Percentiles rank a stretch among this genome's conserved stretches.
These are phyloP conservation scores for Monosporozyma aquatica DNA, from an alignment of 805 yeast genomes.

Conservation along the genomic window DNA sequence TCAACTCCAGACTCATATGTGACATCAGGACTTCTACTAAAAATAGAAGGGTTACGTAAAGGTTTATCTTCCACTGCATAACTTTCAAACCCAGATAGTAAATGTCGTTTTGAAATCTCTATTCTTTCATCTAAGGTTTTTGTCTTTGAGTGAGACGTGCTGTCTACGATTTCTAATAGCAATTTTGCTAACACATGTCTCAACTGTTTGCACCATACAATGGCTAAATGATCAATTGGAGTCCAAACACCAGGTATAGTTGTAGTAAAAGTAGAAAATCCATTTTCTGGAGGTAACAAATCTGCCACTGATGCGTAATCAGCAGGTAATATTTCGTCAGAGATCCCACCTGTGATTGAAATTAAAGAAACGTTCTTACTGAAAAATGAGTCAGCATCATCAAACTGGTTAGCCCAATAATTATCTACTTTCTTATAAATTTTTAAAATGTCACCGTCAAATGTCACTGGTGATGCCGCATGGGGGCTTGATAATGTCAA, in stretches of 20 bases:
- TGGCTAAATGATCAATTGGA: conserved; percentile 86
- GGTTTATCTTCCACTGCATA: conserved; percentile 14
- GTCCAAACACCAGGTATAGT: conserved; percentile 92
- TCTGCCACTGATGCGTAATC: conserved; percentile 75
- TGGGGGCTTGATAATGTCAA: conserved; percentile 88
- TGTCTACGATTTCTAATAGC: conserved; percentile 53
- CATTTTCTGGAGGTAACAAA: conserved; percentile 62
- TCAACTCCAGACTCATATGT: conserved; percentile 3
- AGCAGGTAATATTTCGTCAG: conserved; percentile 76
- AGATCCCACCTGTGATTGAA: conserved; percentile 83
- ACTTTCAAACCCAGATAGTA: conserved; percentile 51
- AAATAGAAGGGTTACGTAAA: background rate
- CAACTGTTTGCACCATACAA: conserved; percentile 92
- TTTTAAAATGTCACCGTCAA: conserved; percentile 77
- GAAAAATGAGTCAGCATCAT: conserved; percentile 20
- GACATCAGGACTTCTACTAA: conserved; percentile 4
- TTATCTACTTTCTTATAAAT: conserved; percentile 66
- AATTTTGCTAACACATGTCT: conserved; percentile 53
- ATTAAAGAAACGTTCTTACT: conserved; percentile 51
- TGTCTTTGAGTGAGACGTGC: conserved; percentile 39
- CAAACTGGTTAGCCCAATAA: conserved; percentile 67
- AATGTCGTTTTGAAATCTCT: conserved; percentile 38
- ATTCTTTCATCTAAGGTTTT: conserved; percentile 47
- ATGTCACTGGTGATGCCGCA: conserved; percentile 83
- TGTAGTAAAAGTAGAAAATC: conserved; percentile 74